Conservation (phyloP, 768 basidiomycete genomes). For the Podaxis sp. region DNA sequence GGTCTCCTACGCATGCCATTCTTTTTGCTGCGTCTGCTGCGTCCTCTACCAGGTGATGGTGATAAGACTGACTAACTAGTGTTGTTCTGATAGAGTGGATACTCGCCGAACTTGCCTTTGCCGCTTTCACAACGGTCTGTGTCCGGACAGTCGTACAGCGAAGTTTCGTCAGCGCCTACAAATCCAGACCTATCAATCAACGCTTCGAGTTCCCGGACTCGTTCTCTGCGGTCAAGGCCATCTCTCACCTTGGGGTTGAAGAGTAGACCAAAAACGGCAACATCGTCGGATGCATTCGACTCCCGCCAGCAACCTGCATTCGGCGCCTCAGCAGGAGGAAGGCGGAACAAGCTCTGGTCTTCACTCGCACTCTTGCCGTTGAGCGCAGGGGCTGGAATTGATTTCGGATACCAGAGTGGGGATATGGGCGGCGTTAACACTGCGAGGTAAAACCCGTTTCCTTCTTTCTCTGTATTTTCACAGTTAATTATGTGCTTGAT, state of each 20-base stretch:
- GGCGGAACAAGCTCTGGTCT: slow-evolving; percentile 4
- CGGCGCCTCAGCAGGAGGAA: background rate
- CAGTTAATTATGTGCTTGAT: background rate
- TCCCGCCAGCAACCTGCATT: background rate
- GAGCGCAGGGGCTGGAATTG: background rate
- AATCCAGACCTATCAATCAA: background rate
- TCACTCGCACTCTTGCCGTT: background rate
- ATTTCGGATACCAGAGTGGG: background rate
- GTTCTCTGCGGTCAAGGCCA: background rate
- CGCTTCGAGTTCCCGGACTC: background rate
- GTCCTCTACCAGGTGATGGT: background rate
- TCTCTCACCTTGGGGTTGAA: background rate
- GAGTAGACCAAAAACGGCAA: background rate
- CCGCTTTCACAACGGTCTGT: background rate
- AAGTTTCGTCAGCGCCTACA: background rate
- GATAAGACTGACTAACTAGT: background rate
- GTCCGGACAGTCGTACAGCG: background rate
- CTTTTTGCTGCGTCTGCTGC: background rate
- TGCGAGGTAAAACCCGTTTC: background rate
- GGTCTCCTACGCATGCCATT: background rate
- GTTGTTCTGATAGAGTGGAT: background rate
- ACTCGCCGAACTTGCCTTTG: background rate
- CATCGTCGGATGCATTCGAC: background rate
- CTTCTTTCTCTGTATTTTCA: background rate
- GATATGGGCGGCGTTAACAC: background rate